Percentiles rank a stretch among this genome's conserved stretches.
Evolutionary conservation across 2,329 filamentous ascomycete genomes (phyloP).

Genomic region (Ciborinia camelliae): DNA sequence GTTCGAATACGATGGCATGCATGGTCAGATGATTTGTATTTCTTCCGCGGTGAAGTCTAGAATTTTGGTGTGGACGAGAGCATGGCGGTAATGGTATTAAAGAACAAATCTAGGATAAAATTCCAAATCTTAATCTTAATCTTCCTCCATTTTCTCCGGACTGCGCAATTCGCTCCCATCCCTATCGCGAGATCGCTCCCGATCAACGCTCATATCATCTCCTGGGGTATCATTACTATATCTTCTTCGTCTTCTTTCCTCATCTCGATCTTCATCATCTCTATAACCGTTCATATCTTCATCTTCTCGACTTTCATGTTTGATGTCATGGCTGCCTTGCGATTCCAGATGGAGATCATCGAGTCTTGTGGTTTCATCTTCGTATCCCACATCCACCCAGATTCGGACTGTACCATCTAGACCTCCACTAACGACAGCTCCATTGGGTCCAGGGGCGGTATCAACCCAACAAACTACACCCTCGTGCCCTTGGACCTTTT

Average conservation of each 20-base stretch:
- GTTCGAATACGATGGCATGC: no score
- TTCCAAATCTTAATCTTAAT: no score
- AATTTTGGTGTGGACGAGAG: no score
- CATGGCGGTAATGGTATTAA: no score
- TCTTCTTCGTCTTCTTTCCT: constrained; percentile 23
- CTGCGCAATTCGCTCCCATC: constrained; percentile 14
- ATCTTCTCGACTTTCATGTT: constrained; percentile 22
- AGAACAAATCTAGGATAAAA: no score
- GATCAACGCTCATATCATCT: constrained; percentile 26
- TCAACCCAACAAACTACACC: constrained; percentile 67
- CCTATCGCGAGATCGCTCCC: constrained; percentile 10
- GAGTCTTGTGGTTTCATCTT: constrained; percentile 23
- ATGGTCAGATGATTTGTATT: no score
- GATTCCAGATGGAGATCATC: constrained; percentile 24
- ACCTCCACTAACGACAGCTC: constrained; percentile 57
- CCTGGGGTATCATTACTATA: constrained; percentile 31
- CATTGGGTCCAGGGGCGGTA: constrained; percentile 50
- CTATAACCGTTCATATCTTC: constrained; percentile 20
- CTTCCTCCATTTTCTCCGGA: constrained; percentile 25
- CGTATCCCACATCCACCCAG: constrained; percentile 49
- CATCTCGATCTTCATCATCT: constrained; percentile 17
- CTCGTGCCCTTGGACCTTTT: constrained; percentile 55
- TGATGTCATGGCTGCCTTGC: constrained; percentile 2
- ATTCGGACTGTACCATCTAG: constrained; percentile 59
- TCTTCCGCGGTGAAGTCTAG: no score